Conservation (phyloP, 768 basidiomycete genomes). For the Podaxis rugospora region DNA sequence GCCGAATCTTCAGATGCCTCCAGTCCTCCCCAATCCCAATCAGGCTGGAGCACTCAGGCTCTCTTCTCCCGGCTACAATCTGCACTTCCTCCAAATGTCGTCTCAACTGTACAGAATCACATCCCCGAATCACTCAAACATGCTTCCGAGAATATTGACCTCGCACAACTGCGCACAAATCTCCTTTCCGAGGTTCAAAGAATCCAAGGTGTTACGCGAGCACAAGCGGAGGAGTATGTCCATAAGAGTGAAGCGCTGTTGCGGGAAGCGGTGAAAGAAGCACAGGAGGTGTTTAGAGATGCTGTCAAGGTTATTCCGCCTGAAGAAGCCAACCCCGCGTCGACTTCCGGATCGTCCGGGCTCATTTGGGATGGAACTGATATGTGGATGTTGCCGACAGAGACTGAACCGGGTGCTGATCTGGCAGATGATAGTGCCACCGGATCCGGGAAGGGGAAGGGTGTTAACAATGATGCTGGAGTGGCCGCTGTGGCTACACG, state of each 20-base stretch:
- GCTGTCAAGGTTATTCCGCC: conserved; percentile 93
- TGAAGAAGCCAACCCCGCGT: conserved; percentile 34
- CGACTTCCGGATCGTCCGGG: conserved; percentile 25
- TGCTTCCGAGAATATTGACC: conserved; percentile 58
- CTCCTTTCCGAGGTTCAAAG: conserved; percentile 64
- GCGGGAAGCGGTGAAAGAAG: conserved; percentile 71
- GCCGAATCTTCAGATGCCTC: not conserved
- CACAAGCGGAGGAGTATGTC: conserved; percentile 82
- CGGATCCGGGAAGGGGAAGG: conserved; percentile 15
- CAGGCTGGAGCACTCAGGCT: conserved; percentile 32
- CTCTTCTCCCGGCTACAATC: conserved; percentile 70
- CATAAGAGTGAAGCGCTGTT: conserved; percentile 66
- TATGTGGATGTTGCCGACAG: conserved; percentile 72
- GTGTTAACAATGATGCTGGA: conserved; percentile 29
- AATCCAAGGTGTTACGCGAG: conserved; percentile 69
- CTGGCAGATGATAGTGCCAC: conserved; percentile 11
- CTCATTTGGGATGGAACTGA: conserved; percentile 83
- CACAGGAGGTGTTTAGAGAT: conserved; percentile 77
- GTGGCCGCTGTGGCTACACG: conserved; percentile 61
- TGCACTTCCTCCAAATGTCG: conserved; percentile 70
- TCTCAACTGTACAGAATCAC: conserved; percentile 60
- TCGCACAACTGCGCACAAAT: conserved; percentile 62
- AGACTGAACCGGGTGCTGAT: conserved; percentile 17
- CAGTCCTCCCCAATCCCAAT: conserved; percentile 7
- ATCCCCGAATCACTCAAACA: conserved; percentile 65